Conservation (phyloP, 2,329 filamentous ascomycete species). For the Colletotrichum tanaceti region DNA sequence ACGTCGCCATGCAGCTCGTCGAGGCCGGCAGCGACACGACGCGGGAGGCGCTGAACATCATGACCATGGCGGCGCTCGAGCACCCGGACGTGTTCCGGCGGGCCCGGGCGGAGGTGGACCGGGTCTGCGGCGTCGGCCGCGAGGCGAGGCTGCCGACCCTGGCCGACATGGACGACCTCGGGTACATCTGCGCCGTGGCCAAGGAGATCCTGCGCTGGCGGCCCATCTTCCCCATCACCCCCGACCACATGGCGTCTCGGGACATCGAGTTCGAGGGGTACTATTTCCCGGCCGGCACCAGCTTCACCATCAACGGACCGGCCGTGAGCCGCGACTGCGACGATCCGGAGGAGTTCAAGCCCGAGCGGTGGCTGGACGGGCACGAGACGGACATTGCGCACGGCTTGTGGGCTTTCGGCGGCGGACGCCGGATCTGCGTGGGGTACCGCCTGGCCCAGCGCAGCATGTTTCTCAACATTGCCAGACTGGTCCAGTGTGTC, state of each 20-base stretch:
- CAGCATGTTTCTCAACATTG: conserved; percentile 44
- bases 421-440: conserved; percentile 43
- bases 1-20: conserved; percentile 50
- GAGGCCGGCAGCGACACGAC: conserved; percentile 59
- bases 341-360: conserved; percentile 47
- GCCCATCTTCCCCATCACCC: conserved; percentile 52
- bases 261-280: conserved; percentile 56
- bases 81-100: conserved; percentile 50
- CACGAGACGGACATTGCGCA: conserved; percentile 41
- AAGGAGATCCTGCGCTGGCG: conserved; percentile 61
- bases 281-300: conserved; percentile 56
- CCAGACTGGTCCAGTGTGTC: conserved; percentile 44
- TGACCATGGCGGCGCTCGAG: conserved; percentile 46
- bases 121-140: conserved; percentile 51
- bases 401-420: conserved; percentile 46
- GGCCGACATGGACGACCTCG: conserved; percentile 53
- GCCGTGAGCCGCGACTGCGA: conserved; percentile 51
- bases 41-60: conserved; percentile 50
- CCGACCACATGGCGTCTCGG: conserved; percentile 53
- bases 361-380: conserved; percentile 52
- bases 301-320: conserved; percentile 54
- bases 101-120: conserved; percentile 57
- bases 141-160: conserved; percentile 53
- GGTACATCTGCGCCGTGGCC: conserved; percentile 50
- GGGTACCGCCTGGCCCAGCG: conserved; percentile 45